Base-by-base conservation (phyloP, 352 stramenopile genomes). In the Pythium myriotylum region DNA sequence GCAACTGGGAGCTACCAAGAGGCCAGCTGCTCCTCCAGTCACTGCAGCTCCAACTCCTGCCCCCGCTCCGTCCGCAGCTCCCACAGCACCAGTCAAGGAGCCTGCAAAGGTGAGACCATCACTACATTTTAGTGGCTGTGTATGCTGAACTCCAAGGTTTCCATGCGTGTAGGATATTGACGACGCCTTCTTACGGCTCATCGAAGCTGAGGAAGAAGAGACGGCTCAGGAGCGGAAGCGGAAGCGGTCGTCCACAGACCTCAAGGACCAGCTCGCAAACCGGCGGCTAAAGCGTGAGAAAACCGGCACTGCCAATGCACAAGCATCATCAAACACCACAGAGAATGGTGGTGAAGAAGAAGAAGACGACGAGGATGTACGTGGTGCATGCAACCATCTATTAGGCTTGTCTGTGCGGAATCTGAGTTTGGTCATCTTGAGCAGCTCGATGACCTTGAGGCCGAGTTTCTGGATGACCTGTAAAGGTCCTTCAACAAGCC, bases 401-500 rank as follows among this genome's bases (percentile, higher is more conserved):
- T 5, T 5, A 35, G 5, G 5, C 10, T 10, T 10, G 29, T 35
- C 10, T 35, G 29, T 10, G 29, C 10, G 29, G 29, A 10, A 10
- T 35, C 29, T 57, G 35, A 33, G n/a, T 47, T 42, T 24, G 6
- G 2, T 22, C 23, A 24, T 53, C 13, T 27, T 4, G 16, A 40
- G 32, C 43, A 92, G 83, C 69, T 92, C 41, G 83, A 89, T 35
- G 83, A 92, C 53, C 66, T 92, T 32, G 83, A 92, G 77, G 83
- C 78, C 26, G 83, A 92, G 41, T 87, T 92, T 49, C 64, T 92
- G 17, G 80, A 73, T 22, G 76, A 78, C 32, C 56, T 91, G n/a
- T 91, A 72, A 59, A 12, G 4, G 50, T 20, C 29, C 29, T 35
- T 35, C 29, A 5, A 35, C 5, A 35, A 35, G 29, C 29, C 10